phyloP scores from a whole-genome alignment of 768 basidiomycete genomes.

The Auricularia sp. region DNA sequence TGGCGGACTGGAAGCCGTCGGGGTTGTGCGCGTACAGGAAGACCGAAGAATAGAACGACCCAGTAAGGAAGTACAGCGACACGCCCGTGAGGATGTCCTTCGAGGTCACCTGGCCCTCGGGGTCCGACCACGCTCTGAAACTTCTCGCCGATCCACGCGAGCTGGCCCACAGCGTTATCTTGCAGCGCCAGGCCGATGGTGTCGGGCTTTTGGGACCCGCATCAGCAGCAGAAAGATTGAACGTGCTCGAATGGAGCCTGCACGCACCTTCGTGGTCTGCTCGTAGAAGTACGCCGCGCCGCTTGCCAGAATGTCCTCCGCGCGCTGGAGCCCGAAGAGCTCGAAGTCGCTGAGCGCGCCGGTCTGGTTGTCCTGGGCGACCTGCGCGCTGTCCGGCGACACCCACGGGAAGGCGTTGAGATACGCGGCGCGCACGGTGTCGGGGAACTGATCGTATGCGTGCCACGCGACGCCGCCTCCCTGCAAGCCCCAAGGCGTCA shows the following conservation, averaged over 20 bases:
- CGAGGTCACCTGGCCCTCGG: constrained; percentile 7
- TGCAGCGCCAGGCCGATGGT: constrained; percentile 18
- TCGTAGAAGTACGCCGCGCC: constrained; percentile 5
- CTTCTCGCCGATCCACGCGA: constrained; percentile 18
- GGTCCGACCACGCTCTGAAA: constrained; percentile 8
- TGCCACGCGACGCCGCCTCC: too few species aligned
- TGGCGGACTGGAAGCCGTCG: background rate
- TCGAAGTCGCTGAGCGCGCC: constrained; percentile 3
- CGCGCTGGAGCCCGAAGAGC: background rate
- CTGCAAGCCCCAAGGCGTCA: too few species aligned
- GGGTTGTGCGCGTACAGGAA: constrained; percentile 13
- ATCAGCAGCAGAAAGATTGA: too few species aligned
- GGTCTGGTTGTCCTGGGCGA: too few species aligned
- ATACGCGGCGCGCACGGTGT: too few species aligned
- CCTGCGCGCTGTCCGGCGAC: too few species aligned
- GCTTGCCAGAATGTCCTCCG: background rate
- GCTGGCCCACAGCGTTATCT: constrained; percentile 17
- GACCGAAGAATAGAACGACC: constrained; percentile 13
- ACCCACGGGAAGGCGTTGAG: too few species aligned
- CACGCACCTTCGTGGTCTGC: constrained; percentile 1
- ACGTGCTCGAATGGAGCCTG: background rate
- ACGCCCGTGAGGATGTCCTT: constrained; percentile 14
- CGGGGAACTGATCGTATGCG: too few species aligned
- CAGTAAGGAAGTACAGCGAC: constrained; percentile 18
- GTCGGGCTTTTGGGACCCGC: constrained; percentile 6